phyloP scores from a whole-genome alignment of 73 alveolate genomes.

The Stentor roeselii region DNA sequence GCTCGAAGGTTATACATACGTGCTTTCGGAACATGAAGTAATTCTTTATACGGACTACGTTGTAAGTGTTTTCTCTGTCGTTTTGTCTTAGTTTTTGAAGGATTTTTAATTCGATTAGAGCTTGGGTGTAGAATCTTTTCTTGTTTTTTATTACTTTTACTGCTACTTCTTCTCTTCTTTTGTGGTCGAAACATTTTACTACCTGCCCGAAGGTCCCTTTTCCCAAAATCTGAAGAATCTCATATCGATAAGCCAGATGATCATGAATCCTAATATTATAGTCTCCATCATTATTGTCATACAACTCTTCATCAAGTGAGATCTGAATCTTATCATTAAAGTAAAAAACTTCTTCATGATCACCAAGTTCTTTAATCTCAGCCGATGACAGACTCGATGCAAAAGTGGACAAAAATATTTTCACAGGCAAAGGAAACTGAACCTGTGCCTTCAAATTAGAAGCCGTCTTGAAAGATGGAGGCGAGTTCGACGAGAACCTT shows the following conservation, averaged over 20 bases:
- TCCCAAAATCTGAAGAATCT: neutral
- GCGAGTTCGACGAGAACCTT: too few relatives aligned
- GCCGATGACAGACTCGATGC: too few relatives aligned
- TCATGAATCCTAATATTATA: neutral
- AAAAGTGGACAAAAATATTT: too few relatives aligned
- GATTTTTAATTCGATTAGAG: neutral
- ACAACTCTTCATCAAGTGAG: neutral
- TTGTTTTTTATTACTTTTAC: neutral
- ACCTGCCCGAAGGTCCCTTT: constrained; percentile 7
- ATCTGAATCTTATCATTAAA: neutral
- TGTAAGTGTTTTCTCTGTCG: neutral
- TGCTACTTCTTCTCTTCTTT: neutral
- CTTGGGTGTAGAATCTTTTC: neutral
- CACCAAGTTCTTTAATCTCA: too few relatives aligned
- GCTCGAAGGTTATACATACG: neutral
- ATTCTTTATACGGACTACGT: neutral
- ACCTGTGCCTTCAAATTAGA: too few relatives aligned
- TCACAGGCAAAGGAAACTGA: too few relatives aligned
- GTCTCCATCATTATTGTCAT: neutral
- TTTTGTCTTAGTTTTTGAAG: neutral
- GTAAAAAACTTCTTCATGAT: neutral
- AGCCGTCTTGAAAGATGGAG: too few relatives aligned
- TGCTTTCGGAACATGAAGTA: neutral
- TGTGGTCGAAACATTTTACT: constrained; percentile 9
- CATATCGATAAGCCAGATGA: neutral